Evolutionary conservation across 768 basidiomycete species (phyloP), one percentile per base, ranked within the genome.

Genomic region (Amanita polypyramis): DNA sequence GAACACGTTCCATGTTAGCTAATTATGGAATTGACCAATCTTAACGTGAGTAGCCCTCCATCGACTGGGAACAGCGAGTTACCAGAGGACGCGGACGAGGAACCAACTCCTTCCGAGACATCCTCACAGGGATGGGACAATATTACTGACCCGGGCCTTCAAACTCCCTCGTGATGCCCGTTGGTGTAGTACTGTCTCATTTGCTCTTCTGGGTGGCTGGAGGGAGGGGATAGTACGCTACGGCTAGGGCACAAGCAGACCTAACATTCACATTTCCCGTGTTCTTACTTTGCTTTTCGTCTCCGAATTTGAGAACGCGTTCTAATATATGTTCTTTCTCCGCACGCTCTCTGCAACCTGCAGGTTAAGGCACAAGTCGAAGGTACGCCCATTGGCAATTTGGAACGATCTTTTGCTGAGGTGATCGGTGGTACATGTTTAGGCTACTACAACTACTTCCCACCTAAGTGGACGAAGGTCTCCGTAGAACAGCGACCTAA

Each of bases 81-180:
- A 51, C 58, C 63, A 55, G 62, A 63, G 51, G 60, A 66, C 51
- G 76, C 76, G 56, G 78, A 79, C 51, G 76, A 67, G 51, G 79
- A 79, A 55, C 65, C 67, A 57, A 83, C 80, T 63, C 88, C 87
- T 47, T 91, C 89, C 49, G 89, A 87, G 69, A 71, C 86, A 27
- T 88, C 89, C 35, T 92, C 89, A 43, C 86, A 88, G 66, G 89
- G 90, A 62, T 92, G 88, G 89, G 89, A 92, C 67, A 82, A 74
- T 56, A 65, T 92, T 69, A 86, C 87, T 56, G 85, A 90, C 61
- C 75, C 84, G 41, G 84, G 77, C 51, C 68, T 72, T 49, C 73
- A 72, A 53, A 70, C 73, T 43, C 71, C 75, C 54, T 70, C 68
- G 50, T 60, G 53, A 51, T 52, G 55, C 47, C 43, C 48, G 57